Evolutionary conservation across 2,329 filamentous ascomycete genomes (phyloP).

Genomic region (Fusarium burgessii): DNA sequence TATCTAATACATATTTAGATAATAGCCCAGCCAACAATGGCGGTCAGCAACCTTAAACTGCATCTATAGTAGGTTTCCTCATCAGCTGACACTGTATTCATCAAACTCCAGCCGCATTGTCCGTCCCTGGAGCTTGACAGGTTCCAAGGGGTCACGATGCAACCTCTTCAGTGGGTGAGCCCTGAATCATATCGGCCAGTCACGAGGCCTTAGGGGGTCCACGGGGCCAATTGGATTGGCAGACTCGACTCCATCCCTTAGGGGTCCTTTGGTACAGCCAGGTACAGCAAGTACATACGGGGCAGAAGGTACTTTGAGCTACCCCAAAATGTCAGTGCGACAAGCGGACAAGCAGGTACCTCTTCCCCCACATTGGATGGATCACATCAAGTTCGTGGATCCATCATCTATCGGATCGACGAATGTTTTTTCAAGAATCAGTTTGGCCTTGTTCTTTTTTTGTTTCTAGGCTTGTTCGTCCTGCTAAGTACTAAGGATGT

Average conservation of each 20-base stretch:
- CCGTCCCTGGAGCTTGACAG: slow-evolving; percentile 16
- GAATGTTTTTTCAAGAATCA: slow-evolving; percentile 27
- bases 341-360: slow-evolving; percentile 9
- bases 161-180: slow-evolving; percentile 30
- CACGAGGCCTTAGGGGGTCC: slow-evolving; percentile 42
- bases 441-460: slow-evolving; percentile 21
- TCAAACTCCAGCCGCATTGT: slow-evolving; percentile 6
- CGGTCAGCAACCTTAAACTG: slow-evolving; percentile 27
- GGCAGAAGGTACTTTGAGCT: slow-evolving; percentile 11
- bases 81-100: slow-evolving; percentile 39
- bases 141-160: slow-evolving; percentile 39
- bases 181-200: slow-evolving; percentile 42
- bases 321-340: slow-evolving; percentile 17
- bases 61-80: slow-evolving; percentile 21
- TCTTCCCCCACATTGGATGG: slow-evolving; percentile 11
- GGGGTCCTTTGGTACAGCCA: slow-evolving; percentile 15
- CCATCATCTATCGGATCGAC: slow-evolving; percentile 31
- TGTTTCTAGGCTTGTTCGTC: slow-evolving; percentile 21
- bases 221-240: slow-evolving; percentile 47
- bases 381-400: slow-evolving; percentile 31
- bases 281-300: slow-evolving; percentile 11
- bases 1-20: slow-evolving; percentile 13
- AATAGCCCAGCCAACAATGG: slow-evolving; percentile 17
- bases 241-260: slow-evolving; percentile 26
- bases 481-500: slow-evolving; percentile 6